Evolutionary conservation across 805 yeast species (phyloP).

Genomic region (Grigorovia transvaalensis): DNA sequence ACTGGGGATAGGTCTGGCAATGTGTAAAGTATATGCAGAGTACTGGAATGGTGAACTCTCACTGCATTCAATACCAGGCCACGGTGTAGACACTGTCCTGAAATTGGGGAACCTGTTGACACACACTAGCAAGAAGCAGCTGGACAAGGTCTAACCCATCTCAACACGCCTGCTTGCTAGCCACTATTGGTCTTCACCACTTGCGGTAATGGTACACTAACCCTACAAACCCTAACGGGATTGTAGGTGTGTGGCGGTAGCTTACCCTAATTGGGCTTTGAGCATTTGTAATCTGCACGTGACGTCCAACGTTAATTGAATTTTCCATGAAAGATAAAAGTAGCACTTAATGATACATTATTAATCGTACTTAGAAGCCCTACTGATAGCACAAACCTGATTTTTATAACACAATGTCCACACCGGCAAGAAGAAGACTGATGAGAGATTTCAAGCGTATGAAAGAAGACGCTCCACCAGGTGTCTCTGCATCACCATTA

Average conservation of each 20-base stretch:
- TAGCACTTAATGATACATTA: not conserved
- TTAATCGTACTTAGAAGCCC: not conserved
- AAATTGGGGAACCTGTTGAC: constrained; percentile 70
- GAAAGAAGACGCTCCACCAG: constrained; percentile 97
- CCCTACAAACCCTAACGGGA: too few relatives aligned
- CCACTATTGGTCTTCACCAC: too few relatives aligned
- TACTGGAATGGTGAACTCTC: constrained; percentile 92
- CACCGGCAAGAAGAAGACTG: constrained; percentile 96
- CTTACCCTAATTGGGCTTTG: too few relatives aligned
- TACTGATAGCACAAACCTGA: not conserved
- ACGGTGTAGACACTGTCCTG: constrained; percentile 82
- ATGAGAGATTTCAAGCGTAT: constrained; percentile 98
- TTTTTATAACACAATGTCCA: constrained; percentile 52
- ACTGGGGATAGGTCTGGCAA: constrained; percentile 81
- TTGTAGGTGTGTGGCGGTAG: too few relatives aligned
- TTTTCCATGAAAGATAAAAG: not conserved
- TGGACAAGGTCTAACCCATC: constrained; percentile 48
- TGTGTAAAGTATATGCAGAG: constrained; percentile 88
- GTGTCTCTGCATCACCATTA: constrained; percentile 93
- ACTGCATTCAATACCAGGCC: constrained; percentile 77
- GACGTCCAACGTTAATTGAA: not conserved
- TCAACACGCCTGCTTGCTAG: too few relatives aligned
- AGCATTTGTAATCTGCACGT: not conserved
- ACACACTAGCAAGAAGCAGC: constrained; percentile 48
- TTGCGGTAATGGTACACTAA: too few relatives aligned